Evolutionary conservation across 352 stramenopile species (phyloP), one percentile per base, ranked within the genome.

Genomic region (Lagenidium sp.): DNA sequence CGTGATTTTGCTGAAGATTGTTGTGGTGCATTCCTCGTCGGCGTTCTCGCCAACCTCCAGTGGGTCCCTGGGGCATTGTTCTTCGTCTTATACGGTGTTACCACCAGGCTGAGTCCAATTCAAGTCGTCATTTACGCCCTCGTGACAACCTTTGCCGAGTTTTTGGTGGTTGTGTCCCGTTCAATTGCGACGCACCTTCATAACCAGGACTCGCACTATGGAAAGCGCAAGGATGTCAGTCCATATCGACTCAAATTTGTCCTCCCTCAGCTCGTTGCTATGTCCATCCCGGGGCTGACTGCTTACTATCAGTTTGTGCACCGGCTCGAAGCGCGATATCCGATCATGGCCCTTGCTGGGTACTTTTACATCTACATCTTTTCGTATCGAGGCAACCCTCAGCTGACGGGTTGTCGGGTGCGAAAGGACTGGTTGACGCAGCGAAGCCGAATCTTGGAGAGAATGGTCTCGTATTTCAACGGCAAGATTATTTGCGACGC

Each of bases 341-440:
- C 75, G 2, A 45, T 87, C 15, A 44, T 65, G 2, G 22, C 62
- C 10, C 55, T 87, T 18, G 61, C 76, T 1, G 57, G 53, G 8
- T 73, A 71, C 21, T 46, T 83, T 21, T 90, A 85, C 56, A 31
- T 74, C 28, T 89, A 87, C 50, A 59, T 81, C 41, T 52, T 72
- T 39, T 81, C 74, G 19, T 89, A 87, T 48, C 53, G 68, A 4
- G 77, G 73, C 7, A 60, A 82, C 11, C 77, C 80, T 8, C 63
- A 85, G 32, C 63, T 81, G 51, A 75, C 70, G 8, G 80, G 77
- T 4, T 57, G 52, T 2, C 80, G 80, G 20, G 65, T 76, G 46
- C 60, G 72, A 13, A 34, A 45, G 23, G 56, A 28, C 41, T 82
- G 71, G 65, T 50, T 83, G 34, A 63, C 49, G 2, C 47, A 50